phyloP scores from a whole-genome alignment of 257 asterid genomes.

The Primulina eburnea region DNA sequence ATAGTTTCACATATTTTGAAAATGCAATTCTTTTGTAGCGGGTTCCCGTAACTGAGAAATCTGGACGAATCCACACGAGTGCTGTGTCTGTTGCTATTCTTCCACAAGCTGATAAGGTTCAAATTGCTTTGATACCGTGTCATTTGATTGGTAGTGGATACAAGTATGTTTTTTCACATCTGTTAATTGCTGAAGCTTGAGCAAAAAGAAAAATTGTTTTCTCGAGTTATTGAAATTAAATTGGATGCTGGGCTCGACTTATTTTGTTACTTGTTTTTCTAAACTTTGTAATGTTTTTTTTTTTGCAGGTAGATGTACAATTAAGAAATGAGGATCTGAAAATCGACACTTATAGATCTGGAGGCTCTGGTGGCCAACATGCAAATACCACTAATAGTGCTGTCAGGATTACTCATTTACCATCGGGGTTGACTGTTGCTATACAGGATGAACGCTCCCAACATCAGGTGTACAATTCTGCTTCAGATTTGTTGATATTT shows the following conservation, averaged over 20 bases:
- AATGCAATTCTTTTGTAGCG: constrained; percentile 49
- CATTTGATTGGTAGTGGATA: background rate
- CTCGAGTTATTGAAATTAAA: constrained; percentile 10
- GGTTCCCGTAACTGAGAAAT: constrained; percentile 92
- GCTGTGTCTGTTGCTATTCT: constrained; percentile 92
- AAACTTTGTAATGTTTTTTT: constrained; percentile 21
- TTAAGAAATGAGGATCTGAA: constrained; percentile 77
- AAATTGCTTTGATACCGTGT: constrained; percentile 17
- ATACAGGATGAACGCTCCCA: constrained; percentile 98
- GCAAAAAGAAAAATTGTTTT: constrained; percentile 2
- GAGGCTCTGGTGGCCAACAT: constrained; percentile 97
- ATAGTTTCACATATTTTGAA: constrained; percentile 23
- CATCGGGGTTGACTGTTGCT: constrained; percentile 76
- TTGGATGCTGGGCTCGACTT: constrained; percentile 7
- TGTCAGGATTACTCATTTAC: constrained; percentile 87
- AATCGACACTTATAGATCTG: constrained; percentile 90
- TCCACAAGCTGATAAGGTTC: constrained; percentile 97
- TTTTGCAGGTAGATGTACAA: constrained; percentile 73
- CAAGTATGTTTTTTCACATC: background rate
- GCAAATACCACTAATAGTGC: constrained; percentile 96
- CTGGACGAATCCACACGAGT: constrained; percentile 95
- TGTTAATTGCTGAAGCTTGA: background rate
- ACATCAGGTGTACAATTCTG: constrained; percentile 54
- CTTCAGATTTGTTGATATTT: constrained; percentile 19
- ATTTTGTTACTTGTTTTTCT: constrained; percentile 7